Evolutionary conservation across 768 basidiomycete species (phyloP).

Genomic region (Piloderma croceum): DNA sequence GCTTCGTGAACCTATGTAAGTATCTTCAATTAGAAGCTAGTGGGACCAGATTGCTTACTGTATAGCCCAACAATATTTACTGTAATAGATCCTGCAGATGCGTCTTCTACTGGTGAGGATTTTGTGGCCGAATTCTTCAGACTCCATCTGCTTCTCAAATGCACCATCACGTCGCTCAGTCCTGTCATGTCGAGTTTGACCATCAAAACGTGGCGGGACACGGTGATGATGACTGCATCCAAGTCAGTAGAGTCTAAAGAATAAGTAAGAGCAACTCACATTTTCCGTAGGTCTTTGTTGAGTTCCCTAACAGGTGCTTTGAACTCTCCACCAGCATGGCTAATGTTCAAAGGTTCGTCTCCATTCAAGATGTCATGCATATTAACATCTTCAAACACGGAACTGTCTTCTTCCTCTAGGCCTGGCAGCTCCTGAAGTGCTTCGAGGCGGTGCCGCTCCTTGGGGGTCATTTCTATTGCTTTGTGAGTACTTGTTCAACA

Average conservation of each 20-base stretch:
- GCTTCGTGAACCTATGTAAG: not conserved
- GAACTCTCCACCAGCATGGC: conserved; percentile 8
- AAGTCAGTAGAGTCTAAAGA: not conserved
- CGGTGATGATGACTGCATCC: not conserved
- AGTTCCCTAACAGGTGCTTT: conserved; percentile 1
- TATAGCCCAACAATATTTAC: conserved; percentile 1
- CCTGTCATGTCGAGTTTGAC: not conserved
- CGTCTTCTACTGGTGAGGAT: not conserved
- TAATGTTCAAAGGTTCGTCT: not conserved
- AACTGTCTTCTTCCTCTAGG: not conserved
- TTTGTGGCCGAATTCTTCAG: not conserved
- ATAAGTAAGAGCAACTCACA: conserved; percentile 1
- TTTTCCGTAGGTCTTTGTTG: conserved; percentile 2
- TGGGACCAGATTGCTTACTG: conserved; percentile 1
- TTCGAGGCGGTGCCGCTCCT: conserved; percentile 1
- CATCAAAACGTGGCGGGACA: not conserved
- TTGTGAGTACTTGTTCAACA: not conserved
- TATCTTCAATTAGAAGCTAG: not conserved
- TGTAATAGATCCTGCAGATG: not conserved
- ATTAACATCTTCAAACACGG: not conserved
- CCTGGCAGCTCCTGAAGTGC: not conserved
- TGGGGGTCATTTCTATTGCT: not conserved
- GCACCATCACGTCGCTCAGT: not conserved
- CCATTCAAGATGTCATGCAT: conserved; percentile 3
- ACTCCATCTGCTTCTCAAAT: conserved; percentile 2